phyloP scores from a whole-genome alignment of 257 asterid genomes.

The Linaria vulgaris region DNA sequence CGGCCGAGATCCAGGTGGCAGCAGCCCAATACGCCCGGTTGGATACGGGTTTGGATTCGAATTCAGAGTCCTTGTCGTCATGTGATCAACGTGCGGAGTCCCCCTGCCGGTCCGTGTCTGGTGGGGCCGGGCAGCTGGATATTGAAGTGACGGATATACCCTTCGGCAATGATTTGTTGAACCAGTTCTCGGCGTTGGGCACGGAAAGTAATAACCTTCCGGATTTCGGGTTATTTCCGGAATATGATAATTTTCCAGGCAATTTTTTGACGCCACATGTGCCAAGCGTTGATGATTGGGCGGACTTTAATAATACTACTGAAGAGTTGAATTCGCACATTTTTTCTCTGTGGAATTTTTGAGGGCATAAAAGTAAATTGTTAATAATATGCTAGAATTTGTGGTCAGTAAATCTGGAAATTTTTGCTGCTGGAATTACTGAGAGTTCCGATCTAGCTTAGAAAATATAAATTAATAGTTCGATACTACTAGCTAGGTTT shows the following conservation, averaged over 20 bases:
- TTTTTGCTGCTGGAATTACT: conserved; percentile 39
- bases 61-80: conserved; percentile 30
- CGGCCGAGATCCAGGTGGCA: conserved; percentile 59
- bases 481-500: too few species aligned
- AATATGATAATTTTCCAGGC: conserved; percentile 52
- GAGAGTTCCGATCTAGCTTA: background rate
- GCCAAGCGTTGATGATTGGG: conserved; percentile 31
- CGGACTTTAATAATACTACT: conserved; percentile 30
- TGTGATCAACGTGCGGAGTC: conserved; percentile 16
- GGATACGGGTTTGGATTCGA: conserved; percentile 30
- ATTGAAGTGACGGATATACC: conserved; percentile 46
- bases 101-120: conserved; percentile 49
- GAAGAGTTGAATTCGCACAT: conserved; percentile 40
- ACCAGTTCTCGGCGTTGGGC: conserved; percentile 37
- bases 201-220: conserved; percentile 26
- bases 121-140: too few species aligned
- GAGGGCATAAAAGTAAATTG: background rate
- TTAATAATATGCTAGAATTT: background rate
- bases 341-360: conserved; percentile 60
- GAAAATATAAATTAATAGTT: too few species aligned
- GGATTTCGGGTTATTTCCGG: conserved; percentile 60
- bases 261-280: conserved; percentile 34
- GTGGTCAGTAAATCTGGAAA: background rate
- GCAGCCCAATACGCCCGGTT: conserved; percentile 55
- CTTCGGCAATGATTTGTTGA: conserved; percentile 42